phyloP scores from a whole-genome alignment of 768 basidiomycete genomes.

The Hygrophoropsis aurantiaca region DNA sequence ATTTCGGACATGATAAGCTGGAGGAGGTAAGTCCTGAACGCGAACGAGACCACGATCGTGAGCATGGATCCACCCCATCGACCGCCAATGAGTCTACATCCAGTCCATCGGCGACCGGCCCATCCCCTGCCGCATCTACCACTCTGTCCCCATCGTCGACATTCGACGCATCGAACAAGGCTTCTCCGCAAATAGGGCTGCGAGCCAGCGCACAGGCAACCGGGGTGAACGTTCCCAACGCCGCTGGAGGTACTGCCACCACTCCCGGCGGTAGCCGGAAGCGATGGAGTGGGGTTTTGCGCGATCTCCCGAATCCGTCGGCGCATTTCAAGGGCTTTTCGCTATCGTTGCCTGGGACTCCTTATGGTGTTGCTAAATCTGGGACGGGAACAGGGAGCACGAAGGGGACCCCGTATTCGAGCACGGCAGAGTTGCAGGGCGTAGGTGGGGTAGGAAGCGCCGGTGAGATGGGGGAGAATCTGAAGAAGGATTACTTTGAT shows the following conservation, averaged over 20 bases:
- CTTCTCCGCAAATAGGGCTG: too few relatives aligned
- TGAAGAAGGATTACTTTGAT: slow-evolving; percentile 28
- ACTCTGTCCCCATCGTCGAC: too few relatives aligned
- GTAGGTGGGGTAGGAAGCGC: slow-evolving; percentile 14
- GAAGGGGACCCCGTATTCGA: slow-evolving; percentile 9
- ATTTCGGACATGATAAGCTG: background rate
- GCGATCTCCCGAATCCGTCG: slow-evolving; percentile 36
- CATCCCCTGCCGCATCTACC: too few relatives aligned
- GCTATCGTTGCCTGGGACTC: slow-evolving; percentile 9
- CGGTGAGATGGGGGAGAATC: slow-evolving; percentile 15
- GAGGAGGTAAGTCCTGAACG: slow-evolving; percentile 2
- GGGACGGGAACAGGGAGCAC: slow-evolving; percentile 5
- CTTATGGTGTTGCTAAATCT: slow-evolving; percentile 3
- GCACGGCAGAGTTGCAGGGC: slow-evolving; percentile 17
- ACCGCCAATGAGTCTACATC: too few relatives aligned
- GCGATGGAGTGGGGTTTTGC: slow-evolving; percentile 38
- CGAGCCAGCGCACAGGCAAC: too few relatives aligned
- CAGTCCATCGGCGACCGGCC: too few relatives aligned
- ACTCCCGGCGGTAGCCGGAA: slow-evolving; percentile 14
- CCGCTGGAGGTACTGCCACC: too few relatives aligned
- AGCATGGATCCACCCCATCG: too few relatives aligned
- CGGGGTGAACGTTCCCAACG: too few relatives aligned
- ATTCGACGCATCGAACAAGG: background rate
- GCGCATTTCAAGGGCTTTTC: slow-evolving; percentile 14
- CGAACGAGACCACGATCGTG: slow-evolving; percentile 1